Percentiles rank a stretch among this genome's conserved stretches.
Conservation (phyloP, 129 eudicot genomes). For the Dittrichia graveolens region DNA sequence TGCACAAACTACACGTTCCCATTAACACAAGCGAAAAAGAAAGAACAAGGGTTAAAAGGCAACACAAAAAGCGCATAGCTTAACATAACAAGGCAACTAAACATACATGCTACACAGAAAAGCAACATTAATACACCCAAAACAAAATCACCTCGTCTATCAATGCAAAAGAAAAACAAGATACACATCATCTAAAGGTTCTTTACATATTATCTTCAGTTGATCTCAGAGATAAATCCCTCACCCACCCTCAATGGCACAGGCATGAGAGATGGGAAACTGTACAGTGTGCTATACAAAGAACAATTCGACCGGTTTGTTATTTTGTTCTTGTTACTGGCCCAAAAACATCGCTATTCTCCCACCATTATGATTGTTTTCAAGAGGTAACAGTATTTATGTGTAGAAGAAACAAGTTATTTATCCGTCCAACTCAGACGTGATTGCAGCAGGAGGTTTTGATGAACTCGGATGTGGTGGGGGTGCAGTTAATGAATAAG, state of each 20-base stretch:
- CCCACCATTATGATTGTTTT: constrained; percentile 8
- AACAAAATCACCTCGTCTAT: constrained; percentile 38
- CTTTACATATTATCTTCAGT: constrained; percentile 34
- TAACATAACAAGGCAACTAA: background rate
- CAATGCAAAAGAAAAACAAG: constrained; percentile 18
- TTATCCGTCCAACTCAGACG: constrained; percentile 50
- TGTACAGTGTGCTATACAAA: constrained; percentile 55
- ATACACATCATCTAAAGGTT: constrained; percentile 18
- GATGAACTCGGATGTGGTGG: constrained; percentile 52
- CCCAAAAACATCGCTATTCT: constrained; percentile 15
- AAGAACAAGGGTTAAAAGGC: background rate
- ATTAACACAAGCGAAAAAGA: background rate
- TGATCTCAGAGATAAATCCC: constrained; percentile 31
- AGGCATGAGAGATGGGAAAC: constrained; percentile 13
- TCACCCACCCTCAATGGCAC: constrained; percentile 8
- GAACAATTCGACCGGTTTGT: constrained; percentile 17
- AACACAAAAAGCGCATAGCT: background rate
- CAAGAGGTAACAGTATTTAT: background rate
- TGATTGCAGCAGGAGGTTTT: constrained; percentile 42
- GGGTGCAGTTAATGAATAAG: constrained; percentile 83
- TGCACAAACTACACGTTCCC: background rate
- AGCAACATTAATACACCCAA: constrained; percentile 12
- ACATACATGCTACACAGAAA: constrained; percentile 8
- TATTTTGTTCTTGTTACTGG: constrained; percentile 11
- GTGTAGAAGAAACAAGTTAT: background rate